Evolutionary conservation across 164 flowering plant genomes (phyloP).

Genomic region (Berberis thunbergii): DNA sequence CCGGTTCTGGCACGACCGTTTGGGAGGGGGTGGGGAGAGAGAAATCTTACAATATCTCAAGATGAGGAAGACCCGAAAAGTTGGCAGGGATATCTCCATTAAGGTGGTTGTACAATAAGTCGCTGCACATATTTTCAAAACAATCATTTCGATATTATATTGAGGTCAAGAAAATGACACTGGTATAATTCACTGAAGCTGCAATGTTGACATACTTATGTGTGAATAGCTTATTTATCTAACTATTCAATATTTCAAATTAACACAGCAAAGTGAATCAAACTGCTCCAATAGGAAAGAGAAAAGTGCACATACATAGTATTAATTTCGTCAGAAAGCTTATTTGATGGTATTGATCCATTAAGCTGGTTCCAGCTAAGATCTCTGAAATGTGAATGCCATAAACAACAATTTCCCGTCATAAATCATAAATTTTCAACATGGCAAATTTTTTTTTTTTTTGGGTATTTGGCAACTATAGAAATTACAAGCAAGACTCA

Average conservation of each 20-base stretch:
- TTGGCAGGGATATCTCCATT: slow-evolving; percentile 60
- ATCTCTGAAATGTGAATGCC: slow-evolving; percentile 3
- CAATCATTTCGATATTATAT: neutral
- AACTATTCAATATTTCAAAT: too few species aligned
- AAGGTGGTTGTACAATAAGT: slow-evolving; percentile 55
- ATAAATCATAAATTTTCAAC: neutral
- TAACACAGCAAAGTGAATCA: neutral
- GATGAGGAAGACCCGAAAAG: slow-evolving; percentile 52
- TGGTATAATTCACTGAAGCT: neutral
- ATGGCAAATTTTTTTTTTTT: neutral
- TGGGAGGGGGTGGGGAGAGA: neutral
- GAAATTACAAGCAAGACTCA: slow-evolving; percentile 1
- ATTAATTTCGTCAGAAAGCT: slow-evolving; percentile 51
- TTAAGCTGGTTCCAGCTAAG: slow-evolving; percentile 53
- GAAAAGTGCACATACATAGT: slow-evolving; percentile 56
- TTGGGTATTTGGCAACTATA: neutral
- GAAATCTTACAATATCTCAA: slow-evolving; percentile 64
- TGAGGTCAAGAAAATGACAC: neutral
- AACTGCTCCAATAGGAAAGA: neutral
- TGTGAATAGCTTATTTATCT: too few species aligned
- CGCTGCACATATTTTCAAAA: slow-evolving; percentile 35
- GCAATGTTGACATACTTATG: too few species aligned
- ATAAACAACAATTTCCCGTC: neutral
- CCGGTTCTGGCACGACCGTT: neutral
- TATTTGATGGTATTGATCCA: slow-evolving; percentile 54